Percentiles rank a stretch among this genome's conserved stretches.
These are phyloP conservation scores for Leavenworthia alabamica DNA, from an alignment of 345 rosid genomes.

Conservation along the genomic window DNA sequence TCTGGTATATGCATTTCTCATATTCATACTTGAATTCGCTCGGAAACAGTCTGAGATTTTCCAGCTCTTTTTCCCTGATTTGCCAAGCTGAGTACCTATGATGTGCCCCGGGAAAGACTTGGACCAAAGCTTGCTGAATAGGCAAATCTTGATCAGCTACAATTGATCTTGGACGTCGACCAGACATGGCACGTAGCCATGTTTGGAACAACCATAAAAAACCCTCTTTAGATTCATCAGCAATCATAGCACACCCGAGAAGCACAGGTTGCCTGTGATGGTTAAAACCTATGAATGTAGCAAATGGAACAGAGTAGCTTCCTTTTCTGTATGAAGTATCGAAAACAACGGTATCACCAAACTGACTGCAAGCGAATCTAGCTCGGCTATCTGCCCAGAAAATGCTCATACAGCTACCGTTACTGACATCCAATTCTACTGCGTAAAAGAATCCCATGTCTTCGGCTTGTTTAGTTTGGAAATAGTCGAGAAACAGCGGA, in stretches of 20 bases:
- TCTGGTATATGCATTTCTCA: constrained; percentile 61
- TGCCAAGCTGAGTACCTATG: constrained; percentile 82
- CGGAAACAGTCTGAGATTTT: constrained; percentile 47
- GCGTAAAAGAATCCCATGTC: constrained; percentile 85
- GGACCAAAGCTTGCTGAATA: constrained; percentile 61
- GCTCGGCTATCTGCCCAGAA: constrained; percentile 95
- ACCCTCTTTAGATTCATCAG: constrained; percentile 63
- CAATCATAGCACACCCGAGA: constrained; percentile 77
- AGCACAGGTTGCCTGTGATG: constrained; percentile 87
- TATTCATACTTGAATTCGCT: constrained; percentile 58
- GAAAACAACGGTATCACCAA: constrained; percentile 61
- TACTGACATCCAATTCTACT: constrained; percentile 43
- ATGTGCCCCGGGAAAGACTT: constrained; percentile 66
- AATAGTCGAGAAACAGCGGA: constrained; percentile 55
- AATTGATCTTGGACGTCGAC: constrained; percentile 60
- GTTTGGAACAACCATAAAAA: constrained; percentile 75
- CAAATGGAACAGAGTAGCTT: constrained; percentile 60
- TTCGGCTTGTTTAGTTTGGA: constrained; percentile 68
- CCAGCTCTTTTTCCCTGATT: constrained; percentile 54
- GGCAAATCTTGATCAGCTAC: constrained; percentile 78
- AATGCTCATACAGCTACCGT: constrained; percentile 57
- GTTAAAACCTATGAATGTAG: constrained; percentile 73
- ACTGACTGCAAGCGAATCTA: constrained; percentile 80
- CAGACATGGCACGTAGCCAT: constrained; percentile 77
- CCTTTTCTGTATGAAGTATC: constrained; percentile 74